Base-by-base conservation (phyloP, 1,284 basidiomycete genomes). In the Irpex rosettiformis region DNA sequence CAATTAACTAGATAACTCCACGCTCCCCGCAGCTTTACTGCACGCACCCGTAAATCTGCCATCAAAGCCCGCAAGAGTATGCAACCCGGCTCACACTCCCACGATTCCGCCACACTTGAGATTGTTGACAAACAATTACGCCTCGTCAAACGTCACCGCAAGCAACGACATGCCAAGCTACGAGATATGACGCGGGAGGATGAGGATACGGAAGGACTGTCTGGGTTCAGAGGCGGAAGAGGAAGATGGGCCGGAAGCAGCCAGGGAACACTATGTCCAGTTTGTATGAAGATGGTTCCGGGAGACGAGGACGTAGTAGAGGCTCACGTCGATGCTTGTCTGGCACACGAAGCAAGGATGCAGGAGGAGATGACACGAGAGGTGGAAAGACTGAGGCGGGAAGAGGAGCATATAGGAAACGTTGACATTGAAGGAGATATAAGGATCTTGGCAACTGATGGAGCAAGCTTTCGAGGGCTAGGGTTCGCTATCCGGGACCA, bases 301-400 rank as follows among this genome's bases (percentile, higher is more conserved):
- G 89, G 89, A 2, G 89, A 90, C 64, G 73, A 78, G 45, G 89
- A 90, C 61, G 83, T 89, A 11, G 67, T 89, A 3, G 84, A 89
- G 65, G 89, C 88, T 16, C 90, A 92, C 70, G 81, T 92, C 30
- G 87, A 92, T 65, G 77, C 87, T 5, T 92, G 90, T 68, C 69
- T 92, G 52, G 82, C 82, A 8, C 76, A 88, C 64, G 80, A 63
- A 51, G 58, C 65, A 40, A 62, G 62, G 54, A 37, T 77, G 52
- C 73, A 74, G 59, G 66, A 74, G 45, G 80, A 80, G 65, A 75
- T 78, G 58, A 75, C 79, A 47, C 72, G 71, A 49, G 54, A 72
- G 67, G 53, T 72, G 49, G 72, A 72, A 53, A 65, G 71, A 42
- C 66, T 51, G 48, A 25, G 67, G 49, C 65, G 70, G 72, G 65